A percentile compares a stretch with the other conserved stretches of the same genome.
Evolutionary conservation across 768 basidiomycete genomes (phyloP).

Genomic region (Termitomyces sp.): DNA sequence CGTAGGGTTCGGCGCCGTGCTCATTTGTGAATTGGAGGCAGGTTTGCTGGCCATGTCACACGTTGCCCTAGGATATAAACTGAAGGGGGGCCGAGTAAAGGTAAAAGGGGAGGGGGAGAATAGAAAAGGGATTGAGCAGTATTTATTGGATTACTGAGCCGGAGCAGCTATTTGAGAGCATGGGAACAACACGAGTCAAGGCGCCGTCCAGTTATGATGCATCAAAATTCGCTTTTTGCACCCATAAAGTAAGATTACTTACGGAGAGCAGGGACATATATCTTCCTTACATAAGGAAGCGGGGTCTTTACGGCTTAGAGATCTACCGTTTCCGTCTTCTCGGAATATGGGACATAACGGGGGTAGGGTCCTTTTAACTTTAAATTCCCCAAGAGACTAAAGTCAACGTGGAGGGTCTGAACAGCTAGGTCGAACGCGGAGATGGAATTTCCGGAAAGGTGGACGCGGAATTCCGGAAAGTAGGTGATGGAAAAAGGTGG

Average conservation of each 20-base stretch:
- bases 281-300: constrained; percentile 2
- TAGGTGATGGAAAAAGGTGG: no score
- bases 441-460: not conserved
- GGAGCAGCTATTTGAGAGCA: constrained; percentile 16
- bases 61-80: not conserved
- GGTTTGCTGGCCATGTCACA: constrained; percentile 1
- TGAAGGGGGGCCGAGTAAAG: no score
- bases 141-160: not conserved
- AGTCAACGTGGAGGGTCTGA: not conserved
- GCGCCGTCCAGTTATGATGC: constrained; percentile 3
- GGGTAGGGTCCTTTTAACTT: no score
- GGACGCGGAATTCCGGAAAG: no score
- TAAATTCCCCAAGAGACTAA: not conserved
- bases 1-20: not conserved
- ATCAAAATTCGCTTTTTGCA: not conserved
- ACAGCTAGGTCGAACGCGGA: not conserved
- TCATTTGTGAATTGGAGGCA: not conserved
- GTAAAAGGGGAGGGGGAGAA: not conserved
- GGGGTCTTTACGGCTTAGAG: not conserved
- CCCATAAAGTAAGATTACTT: not conserved
- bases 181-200: constrained; percentile 9
- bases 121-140: not conserved
- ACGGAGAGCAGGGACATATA: not conserved
- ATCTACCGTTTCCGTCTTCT: not conserved
- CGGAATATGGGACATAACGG: no score